phyloP scores from a whole-genome alignment of 2,329 filamentous ascomycete genomes.

The Byssochlamys sp. region DNA sequence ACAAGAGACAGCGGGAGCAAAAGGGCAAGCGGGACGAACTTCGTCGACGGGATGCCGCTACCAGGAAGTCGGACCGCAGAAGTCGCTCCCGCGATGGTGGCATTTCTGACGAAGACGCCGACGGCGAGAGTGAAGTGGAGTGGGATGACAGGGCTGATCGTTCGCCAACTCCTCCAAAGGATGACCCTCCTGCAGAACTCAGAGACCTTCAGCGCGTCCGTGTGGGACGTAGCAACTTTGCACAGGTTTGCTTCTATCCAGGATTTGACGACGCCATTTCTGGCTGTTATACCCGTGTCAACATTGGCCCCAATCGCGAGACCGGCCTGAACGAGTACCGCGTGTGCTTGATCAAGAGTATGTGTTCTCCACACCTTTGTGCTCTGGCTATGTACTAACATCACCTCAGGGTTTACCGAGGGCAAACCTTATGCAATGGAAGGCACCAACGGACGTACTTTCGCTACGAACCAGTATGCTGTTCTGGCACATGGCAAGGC shows the following conservation, averaged over 20 bases:
- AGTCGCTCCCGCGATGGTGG: conserved; percentile 54
- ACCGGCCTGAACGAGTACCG: conserved; percentile 72
- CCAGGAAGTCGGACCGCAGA: conserved; percentile 48
- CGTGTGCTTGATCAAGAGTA: conserved; percentile 79
- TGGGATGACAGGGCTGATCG: conserved; percentile 53
- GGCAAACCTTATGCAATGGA: conserved; percentile 78
- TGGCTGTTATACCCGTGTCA: conserved; percentile 77
- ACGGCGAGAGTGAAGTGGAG: conserved; percentile 70
- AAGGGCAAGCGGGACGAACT: conserved; percentile 43
- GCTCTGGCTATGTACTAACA: conserved; percentile 15
- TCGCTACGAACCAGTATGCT: conserved; percentile 79
- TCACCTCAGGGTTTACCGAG: conserved; percentile 59
- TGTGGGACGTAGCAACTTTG: conserved; percentile 76
- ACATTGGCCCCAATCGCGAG: conserved; percentile 65
- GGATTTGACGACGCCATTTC: conserved; percentile 72
- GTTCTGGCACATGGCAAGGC: conserved; percentile 72
- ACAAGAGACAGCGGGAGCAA: conserved; percentile 52
- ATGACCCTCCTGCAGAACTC: conserved; percentile 61
- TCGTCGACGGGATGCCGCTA: conserved; percentile 32
- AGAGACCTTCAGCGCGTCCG: conserved; percentile 76
- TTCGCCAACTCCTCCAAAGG: conserved; percentile 46
- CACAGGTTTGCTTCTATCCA: conserved; percentile 85
- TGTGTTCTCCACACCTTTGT: conserved; percentile 10
- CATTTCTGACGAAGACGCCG: conserved; percentile 52
- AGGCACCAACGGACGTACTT: conserved; percentile 60